Conservation (phyloP, 148 eudicot species). For the Silene latifolia region DNA sequence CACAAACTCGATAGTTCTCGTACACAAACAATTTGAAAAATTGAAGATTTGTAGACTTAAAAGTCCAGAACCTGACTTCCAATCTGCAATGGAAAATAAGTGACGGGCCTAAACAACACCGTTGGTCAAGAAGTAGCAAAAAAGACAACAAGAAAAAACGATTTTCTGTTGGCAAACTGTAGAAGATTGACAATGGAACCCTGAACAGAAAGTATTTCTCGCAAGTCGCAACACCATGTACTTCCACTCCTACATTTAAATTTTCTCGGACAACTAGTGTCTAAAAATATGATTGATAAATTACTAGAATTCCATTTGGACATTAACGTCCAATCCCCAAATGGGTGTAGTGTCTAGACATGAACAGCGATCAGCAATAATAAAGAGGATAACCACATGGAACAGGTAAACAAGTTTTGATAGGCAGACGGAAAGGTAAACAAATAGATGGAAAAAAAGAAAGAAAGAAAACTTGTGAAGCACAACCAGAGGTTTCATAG, state of each 20-base stretch:
- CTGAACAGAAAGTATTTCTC: not conserved
- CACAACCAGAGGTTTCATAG: slow-evolving; percentile 1
- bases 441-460: not conserved
- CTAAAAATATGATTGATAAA: not conserved
- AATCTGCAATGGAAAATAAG: not conserved
- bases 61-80: not conserved
- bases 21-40: not conserved
- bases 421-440: not conserved
- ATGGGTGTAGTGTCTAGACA: not conserved
- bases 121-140: not conserved
- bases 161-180: not conserved
- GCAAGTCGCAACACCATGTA: not conserved
- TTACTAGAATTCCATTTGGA: not conserved
- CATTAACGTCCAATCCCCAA: not conserved
- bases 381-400: not conserved
- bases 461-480: not conserved
- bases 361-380: slow-evolving; percentile 3
- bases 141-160: not conserved
- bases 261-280: not conserved
- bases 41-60: not conserved
- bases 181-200: not conserved
- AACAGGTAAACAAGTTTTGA: slow-evolving; percentile 1
- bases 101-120: not conserved
- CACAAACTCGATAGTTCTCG: not conserved
- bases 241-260: not conserved